Evolutionary conservation across 805 yeast genomes (phyloP).

Genomic region (Wickerhamomyces bisporus): DNA sequence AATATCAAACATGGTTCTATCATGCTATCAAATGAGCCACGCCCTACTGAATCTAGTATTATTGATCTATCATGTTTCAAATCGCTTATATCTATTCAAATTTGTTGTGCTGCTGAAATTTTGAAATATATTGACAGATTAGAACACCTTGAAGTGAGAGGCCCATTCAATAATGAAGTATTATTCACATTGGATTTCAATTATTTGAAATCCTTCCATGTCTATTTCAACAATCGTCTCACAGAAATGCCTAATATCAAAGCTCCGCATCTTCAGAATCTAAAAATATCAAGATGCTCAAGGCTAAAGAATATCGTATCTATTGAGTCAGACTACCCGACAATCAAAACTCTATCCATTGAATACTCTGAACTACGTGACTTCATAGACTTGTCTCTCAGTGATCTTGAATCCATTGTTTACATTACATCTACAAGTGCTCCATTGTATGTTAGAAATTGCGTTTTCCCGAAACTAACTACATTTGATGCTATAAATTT

Average conservation of each 20-base stretch:
- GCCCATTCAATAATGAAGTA: constrained; percentile 9
- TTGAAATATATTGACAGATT: constrained; percentile 5
- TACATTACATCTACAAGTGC: constrained; percentile 13
- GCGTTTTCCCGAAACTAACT: constrained; percentile 10
- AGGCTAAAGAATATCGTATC: constrained; percentile 3
- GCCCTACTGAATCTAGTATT: background rate
- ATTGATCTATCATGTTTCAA: constrained; percentile 11
- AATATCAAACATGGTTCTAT: constrained; percentile 6
- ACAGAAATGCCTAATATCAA: constrained; percentile 8
- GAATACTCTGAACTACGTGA: constrained; percentile 12
- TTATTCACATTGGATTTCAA: constrained; percentile 4
- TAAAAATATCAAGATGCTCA: constrained; percentile 10
- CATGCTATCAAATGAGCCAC: constrained; percentile 17
- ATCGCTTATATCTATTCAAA: constrained; percentile 5
- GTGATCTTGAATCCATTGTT: constrained; percentile 1
- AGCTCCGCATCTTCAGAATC: constrained; percentile 6
- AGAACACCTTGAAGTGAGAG: constrained; percentile 12
- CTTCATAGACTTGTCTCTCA: constrained; percentile 2
- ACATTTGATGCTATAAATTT: constrained; percentile 11
- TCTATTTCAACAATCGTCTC: constrained; percentile 11
- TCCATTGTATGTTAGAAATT: constrained; percentile 8
- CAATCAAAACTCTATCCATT: constrained; percentile 4
- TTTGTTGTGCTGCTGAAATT: constrained; percentile 14
- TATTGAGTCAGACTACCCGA: constrained; percentile 7
- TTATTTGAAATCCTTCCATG: constrained; percentile 4